Base-by-base conservation (phyloP, 768 basidiomycete species). In the Lenzites betulinus region DNA sequence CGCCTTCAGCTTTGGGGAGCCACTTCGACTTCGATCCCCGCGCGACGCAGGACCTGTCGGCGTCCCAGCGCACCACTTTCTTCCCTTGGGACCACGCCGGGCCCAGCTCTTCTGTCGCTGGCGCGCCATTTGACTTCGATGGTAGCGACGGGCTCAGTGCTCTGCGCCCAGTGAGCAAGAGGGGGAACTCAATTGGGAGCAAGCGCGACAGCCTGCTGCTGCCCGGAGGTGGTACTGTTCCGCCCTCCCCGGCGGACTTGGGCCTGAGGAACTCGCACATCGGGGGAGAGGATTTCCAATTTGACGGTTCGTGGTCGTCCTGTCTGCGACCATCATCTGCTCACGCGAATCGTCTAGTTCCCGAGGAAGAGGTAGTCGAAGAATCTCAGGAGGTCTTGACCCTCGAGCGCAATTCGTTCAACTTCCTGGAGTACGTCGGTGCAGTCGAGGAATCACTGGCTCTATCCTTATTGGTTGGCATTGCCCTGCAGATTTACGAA, bases 51-150 rank as follows among this genome's bases (percentile, higher is more conserved):
- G 75, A 77, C 41, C 71, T 74, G 42, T 75, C 76, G 47, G 81
- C 77, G 28, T 89, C 89, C 20, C 89, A 90, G 67, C 78, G 81
- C 35, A 89, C 84, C 63, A 85, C 87, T 9, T 69, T 92, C 30
- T 92, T 92, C 69, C 91, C 92, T 6, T 93, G 91, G 91, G 90
- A 93, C 67, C 82, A 92, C 69, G 90, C 81, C 5, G 88, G 86
- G 3, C 78, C 77, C 41, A 89, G 86, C 52, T 88, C 87, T 1
- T 85, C 81, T 33, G 76, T 75, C 25, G 64, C 67, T 33, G 82
- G 73, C 25, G 79, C 59, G 2, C 73, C 68, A 18, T 77, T 75
- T 36, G 74, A 73, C 22, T 58, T 69, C 15, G 66, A 70, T 49
- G 77, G 76, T 42, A 81, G 77, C 63, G 81, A 82, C 52, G 75